A percentile compares a stretch with the other conserved stretches of the same genome.
Evolutionary conservation across 495 filamentous ascomycete genomes (phyloP).

Genomic region (Coniosporium apollinis): DNA sequence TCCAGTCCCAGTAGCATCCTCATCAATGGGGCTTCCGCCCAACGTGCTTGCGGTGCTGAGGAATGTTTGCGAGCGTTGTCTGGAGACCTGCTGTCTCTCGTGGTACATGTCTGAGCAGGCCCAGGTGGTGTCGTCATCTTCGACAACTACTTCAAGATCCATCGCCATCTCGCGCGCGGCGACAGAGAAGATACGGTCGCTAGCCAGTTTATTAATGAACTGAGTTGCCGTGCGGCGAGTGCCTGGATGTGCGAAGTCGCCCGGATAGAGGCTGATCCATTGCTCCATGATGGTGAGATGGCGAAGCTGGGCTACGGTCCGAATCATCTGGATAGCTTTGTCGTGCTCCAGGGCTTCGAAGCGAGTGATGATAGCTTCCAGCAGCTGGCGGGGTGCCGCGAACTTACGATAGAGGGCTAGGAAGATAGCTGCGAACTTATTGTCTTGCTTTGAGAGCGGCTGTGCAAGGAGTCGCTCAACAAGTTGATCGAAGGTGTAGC

Average conservation of each 20-base stretch:
- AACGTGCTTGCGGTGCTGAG: not conserved
- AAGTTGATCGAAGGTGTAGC: slow-evolving; percentile 61
- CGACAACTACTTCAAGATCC: slow-evolving; percentile 39
- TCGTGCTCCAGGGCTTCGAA: slow-evolving; percentile 45
- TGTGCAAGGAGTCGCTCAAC: slow-evolving; percentile 69
- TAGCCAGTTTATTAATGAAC: slow-evolving; percentile 52
- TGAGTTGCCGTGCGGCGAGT: slow-evolving; percentile 51
- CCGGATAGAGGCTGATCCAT: slow-evolving; percentile 83
- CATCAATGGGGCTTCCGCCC: not conserved
- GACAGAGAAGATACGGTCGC: slow-evolving; percentile 57
- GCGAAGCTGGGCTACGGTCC: slow-evolving; percentile 62
- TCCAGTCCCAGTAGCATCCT: not conserved
- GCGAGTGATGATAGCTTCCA: slow-evolving; percentile 54
- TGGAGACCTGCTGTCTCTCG: not conserved
- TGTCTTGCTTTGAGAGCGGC: slow-evolving; percentile 69
- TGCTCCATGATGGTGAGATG: slow-evolving; percentile 69
- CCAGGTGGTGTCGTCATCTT: slow-evolving; percentile 27
- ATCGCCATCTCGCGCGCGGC: slow-evolving; percentile 67
- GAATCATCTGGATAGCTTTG: slow-evolving; percentile 41
- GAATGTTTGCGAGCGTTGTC: not conserved
- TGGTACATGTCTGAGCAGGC: slow-evolving; percentile 18
- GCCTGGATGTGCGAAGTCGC: slow-evolving; percentile 72
- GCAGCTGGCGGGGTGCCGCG: slow-evolving; percentile 57
- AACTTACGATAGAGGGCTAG: slow-evolving; percentile 94
- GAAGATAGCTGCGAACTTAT: slow-evolving; percentile 73